A percentile compares a stretch with the other conserved stretches of the same genome.
Evolutionary conservation across 202 grass and related monocot species (phyloP).

Genomic region (Setaria italica): DNA sequence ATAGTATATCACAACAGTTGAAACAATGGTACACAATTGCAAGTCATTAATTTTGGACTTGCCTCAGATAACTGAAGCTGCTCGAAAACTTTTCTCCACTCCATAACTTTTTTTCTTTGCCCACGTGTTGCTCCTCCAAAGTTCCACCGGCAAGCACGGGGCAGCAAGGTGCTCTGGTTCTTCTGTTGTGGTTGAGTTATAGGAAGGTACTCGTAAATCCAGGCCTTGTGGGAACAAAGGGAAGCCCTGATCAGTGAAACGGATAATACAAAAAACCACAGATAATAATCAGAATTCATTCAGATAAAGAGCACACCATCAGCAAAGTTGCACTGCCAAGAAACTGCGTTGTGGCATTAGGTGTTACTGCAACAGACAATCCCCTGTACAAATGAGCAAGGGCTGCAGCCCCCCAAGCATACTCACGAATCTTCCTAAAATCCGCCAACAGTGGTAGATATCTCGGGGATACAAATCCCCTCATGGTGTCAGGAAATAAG

Average conservation of each 20-base stretch:
- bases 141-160: constrained; percentile 61
- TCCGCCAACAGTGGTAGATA: constrained; percentile 62
- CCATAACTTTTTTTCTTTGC: constrained; percentile 61
- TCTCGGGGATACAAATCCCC: constrained; percentile 73
- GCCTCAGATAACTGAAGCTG: constrained; percentile 62
- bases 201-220: constrained; percentile 75
- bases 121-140: constrained; percentile 63
- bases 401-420: constrained; percentile 68
- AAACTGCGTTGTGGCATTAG: constrained; percentile 64
- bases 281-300: constrained; percentile 24
- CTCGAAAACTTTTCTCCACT: constrained; percentile 68
- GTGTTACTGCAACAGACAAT: constrained; percentile 70
- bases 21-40: constrained; percentile 7
- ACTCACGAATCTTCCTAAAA: constrained; percentile 68
- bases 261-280: constrained; percentile 23
- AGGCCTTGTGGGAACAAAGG: constrained; percentile 49
- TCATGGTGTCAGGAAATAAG: constrained; percentile 68
- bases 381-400: constrained; percentile 72
- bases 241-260: constrained; percentile 39
- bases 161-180: constrained; percentile 62
- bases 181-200: constrained; percentile 71
- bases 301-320: constrained; percentile 54
- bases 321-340: constrained; percentile 68
- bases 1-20: constrained; percentile 37
- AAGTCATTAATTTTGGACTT: constrained; percentile 44